Base-by-base conservation (phyloP, 176 grass and related monocot genomes). In the Pontederia crassipes region DNA sequence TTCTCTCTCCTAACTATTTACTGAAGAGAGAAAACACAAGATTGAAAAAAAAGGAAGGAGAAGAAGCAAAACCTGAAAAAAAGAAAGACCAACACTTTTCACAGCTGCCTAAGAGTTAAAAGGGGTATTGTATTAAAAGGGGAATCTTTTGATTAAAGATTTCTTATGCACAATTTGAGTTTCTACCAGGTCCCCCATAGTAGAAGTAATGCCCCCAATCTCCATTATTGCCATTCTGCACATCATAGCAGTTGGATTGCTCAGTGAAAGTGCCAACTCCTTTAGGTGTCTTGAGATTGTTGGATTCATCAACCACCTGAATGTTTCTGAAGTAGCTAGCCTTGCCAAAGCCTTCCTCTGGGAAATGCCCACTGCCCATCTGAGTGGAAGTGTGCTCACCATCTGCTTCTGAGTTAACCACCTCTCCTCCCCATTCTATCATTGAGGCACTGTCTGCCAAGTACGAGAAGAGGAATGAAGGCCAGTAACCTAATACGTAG, bases 331-430 rank as follows among this genome's bases (percentile, higher is more conserved):
- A 51, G 62, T 50, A 52, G 18, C 47, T 65, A 4, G 45, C 17
- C 48, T 49, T 65, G 62, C 62, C 20, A 49, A 65, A 65, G 1
- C 62, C 62, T 65, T 65, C 62, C 26, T 46, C 62, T 10, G 46
- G 48, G 11, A 65, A 65, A 28, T 65, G 62, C 17, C 62, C 62
- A 51, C 62, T 65, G 62, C 46, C 62, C 62, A 65, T 65, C 6
- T 45, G 18, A 13, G 62, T 49, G 62, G 62, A 49, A 2, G 62
- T 65, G 62, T 65, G 62, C 46, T 51, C 46, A 20, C 62, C 62
- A 9, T 51, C 62, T 50, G 45, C 17, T 48, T 65, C 46, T 6
- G 62, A 65, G 62, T 65, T 65, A 46, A 65, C 46, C 7, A 65
- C 62, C 18, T 65, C 63, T 3, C 63, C 63, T 51, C 63, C 63